A percentile compares a stretch with the other conserved stretches of the same genome.
Conservation (phyloP, 164 flowering plant species). For the Nymphaea colorata region DNA sequence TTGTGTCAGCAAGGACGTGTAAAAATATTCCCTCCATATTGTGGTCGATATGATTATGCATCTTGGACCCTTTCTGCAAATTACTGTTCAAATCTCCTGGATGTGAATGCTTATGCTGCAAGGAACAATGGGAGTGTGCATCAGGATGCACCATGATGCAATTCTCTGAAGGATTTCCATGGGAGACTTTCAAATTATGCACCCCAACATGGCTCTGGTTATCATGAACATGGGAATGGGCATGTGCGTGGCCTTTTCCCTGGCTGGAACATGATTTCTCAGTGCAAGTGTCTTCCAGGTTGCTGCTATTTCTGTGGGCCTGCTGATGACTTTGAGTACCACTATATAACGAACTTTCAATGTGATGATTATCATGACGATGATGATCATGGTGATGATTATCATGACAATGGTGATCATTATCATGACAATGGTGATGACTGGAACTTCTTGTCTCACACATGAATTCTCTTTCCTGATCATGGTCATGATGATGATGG, state of each 20-base stretch:
- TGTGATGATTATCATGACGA: conserved; percentile 12
- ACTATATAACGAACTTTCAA: neutral
- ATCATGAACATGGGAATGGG: neutral
- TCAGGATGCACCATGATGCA: conserved; percentile 4
- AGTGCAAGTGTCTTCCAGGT: neutral
- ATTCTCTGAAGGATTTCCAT: neutral
- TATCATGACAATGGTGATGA: conserved; percentile 3
- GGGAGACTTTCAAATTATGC: neutral
- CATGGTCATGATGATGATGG: conserved; percentile 8
- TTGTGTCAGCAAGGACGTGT: conserved; percentile 88
- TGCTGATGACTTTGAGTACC: neutral
- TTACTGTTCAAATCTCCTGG: conserved; percentile 6
- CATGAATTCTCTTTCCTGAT: conserved; percentile 1
- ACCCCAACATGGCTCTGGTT: neutral
- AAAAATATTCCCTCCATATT: conserved; percentile 99
- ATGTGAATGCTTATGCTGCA: conserved; percentile 3
- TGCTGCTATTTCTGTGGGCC: neutral
- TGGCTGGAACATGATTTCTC: neutral
- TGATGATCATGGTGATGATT: conserved; percentile 10
- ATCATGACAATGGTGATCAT: conserved; percentile 13
- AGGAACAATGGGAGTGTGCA: conserved; percentile 5
- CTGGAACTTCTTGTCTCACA: neutral
- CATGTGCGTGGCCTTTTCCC: neutral
- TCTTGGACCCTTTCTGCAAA: conserved; percentile 17
- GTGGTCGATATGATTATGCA: conserved; percentile 80